These are phyloP conservation scores for Triticum timopheevii DNA, from an alignment of 176 grass and related monocot species.

Conservation along the genomic window DNA sequence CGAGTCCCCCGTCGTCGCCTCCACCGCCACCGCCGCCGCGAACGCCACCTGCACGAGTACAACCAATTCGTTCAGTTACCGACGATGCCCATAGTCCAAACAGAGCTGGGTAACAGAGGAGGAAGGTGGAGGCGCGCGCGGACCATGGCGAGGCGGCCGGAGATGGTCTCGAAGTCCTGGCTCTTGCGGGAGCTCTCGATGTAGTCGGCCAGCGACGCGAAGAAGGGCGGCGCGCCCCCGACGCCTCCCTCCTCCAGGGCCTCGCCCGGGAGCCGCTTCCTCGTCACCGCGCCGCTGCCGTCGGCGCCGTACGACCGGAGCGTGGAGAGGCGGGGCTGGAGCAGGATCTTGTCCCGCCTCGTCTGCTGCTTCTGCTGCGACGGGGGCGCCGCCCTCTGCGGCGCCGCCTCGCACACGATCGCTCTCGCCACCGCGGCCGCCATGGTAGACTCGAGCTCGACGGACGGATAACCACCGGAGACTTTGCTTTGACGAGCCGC, in stretches of 20 bases:
- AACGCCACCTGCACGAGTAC: slow-evolving; percentile 51
- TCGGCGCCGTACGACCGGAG: slow-evolving; percentile 78
- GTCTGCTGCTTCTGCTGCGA: slow-evolving; percentile 21
- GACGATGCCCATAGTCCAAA: too few relatives aligned
- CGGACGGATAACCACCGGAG: background rate
- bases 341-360: slow-evolving; percentile 62
- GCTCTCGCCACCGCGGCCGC: slow-evolving; percentile 35
- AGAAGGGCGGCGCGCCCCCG: slow-evolving; percentile 53
- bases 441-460: slow-evolving; percentile 5
- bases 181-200: slow-evolving; percentile 93
- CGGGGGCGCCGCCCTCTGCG: slow-evolving; percentile 37
- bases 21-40: slow-evolving; percentile 66
- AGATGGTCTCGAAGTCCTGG: slow-evolving; percentile 91
- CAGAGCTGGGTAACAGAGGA: too few relatives aligned
- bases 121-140: background rate
- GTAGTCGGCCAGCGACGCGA: slow-evolving; percentile 87
- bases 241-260: background rate
- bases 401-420: slow-evolving; percentile 64
- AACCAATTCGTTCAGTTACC: too few relatives aligned
- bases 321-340: slow-evolving; percentile 88
- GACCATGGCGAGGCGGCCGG: slow-evolving; percentile 98
- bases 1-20: slow-evolving; percentile 80
- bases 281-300: slow-evolving; percentile 33
- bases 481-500: slow-evolving; percentile 5
- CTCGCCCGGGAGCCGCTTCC: slow-evolving; percentile 21